A percentile compares a stretch with the other conserved stretches of the same genome.
These are phyloP conservation scores for Monilinia polystroma DNA, from an alignment of 2,329 filamentous ascomycete genomes.

Conservation along the genomic window DNA sequence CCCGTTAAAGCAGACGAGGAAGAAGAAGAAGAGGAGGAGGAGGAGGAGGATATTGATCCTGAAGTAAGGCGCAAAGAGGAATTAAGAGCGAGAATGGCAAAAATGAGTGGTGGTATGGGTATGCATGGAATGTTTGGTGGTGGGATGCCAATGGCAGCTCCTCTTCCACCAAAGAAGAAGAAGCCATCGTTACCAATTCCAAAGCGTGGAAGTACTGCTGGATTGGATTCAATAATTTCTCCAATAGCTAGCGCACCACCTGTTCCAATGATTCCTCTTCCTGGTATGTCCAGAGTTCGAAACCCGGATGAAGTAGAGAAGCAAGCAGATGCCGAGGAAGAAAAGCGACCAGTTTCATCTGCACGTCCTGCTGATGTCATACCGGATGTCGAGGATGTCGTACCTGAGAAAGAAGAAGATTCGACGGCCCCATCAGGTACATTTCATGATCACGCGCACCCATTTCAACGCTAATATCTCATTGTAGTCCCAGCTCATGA, in stretches of 20 bases:
- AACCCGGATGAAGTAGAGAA: constrained; percentile 49
- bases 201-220: constrained; percentile 44
- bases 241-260: constrained; percentile 51
- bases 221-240: constrained; percentile 47
- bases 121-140: constrained; percentile 92
- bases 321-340: constrained; percentile 42
- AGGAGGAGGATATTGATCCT: constrained; percentile 83
- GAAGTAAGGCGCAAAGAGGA: constrained; percentile 84
- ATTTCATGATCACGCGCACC: not conserved
- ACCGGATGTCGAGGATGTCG: constrained; percentile 54
- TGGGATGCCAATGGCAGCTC: constrained; percentile 60
- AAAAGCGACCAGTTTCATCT: constrained; percentile 49
- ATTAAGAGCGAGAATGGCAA: constrained; percentile 91
- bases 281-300: constrained; percentile 63
- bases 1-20: constrained; percentile 48
- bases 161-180: constrained; percentile 56
- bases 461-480: constrained; percentile 21
- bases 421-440: constrained; percentile 42
- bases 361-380: constrained; percentile 48
- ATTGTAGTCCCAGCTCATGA: constrained; percentile 36
- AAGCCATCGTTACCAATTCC: constrained; percentile 46
- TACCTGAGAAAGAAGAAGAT: constrained; percentile 38
- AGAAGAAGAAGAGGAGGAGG: constrained; percentile 51
- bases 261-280: constrained; percentile 64
- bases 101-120: constrained; percentile 96